These are phyloP conservation scores for Monosporascus sp. DNA, from an alignment of 2,329 filamentous ascomycete species.

Conservation along the genomic window DNA sequence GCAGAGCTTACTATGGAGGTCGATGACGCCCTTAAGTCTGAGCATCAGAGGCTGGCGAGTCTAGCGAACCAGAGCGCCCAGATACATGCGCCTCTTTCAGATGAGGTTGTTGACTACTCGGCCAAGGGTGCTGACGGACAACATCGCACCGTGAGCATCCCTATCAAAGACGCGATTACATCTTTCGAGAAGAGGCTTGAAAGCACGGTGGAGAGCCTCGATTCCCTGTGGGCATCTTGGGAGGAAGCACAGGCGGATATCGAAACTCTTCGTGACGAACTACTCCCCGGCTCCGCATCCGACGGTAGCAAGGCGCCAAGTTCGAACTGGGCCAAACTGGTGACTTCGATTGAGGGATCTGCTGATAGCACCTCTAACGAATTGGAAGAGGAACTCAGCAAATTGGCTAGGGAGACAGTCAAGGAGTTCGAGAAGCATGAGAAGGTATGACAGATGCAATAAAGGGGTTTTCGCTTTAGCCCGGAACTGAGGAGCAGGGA, in stretches of 20 bases:
- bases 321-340: background rate
- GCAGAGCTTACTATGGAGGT: background rate
- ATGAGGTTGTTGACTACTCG: conserved; percentile 1
- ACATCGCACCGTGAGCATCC: background rate
- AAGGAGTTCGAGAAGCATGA: background rate
- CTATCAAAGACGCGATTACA: background rate
- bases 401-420: background rate
- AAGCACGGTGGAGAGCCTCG: background rate
- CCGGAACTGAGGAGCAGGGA: too few species aligned
- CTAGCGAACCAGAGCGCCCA: background rate
- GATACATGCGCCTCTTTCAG: background rate
- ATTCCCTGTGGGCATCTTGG: conserved; percentile 1
- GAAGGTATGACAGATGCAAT: background rate
- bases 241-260: background rate
- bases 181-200: background rate
- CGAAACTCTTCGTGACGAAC: background rate
- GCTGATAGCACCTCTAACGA: background rate
- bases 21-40: background rate
- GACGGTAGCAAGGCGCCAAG: background rate
- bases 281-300: background rate
- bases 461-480: too few species aligned
- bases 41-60: background rate
- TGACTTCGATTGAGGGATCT: background rate
- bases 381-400: background rate
- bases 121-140: background rate